Evolutionary conservation across 305 asterid genomes (phyloP), one percentile per base, ranked within the genome.

Genomic region (Petunia hybrid): DNA sequence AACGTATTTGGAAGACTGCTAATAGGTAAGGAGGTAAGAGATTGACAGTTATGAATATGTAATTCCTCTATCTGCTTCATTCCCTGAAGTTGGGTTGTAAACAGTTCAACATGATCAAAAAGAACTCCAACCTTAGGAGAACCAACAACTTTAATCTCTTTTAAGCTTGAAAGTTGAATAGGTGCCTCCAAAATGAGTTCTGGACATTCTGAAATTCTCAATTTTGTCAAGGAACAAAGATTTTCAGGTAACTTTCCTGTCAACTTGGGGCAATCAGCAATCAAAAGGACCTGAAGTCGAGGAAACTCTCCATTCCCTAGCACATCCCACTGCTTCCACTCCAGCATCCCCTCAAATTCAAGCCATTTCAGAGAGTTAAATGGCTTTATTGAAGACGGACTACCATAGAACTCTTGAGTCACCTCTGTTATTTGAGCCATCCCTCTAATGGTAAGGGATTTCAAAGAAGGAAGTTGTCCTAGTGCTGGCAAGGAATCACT

Each of bases 401-500:
- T 41, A 1, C 86, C 83, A 22, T 77, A 81, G 42, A 85, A 78
- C 7, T 83, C 82, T 8, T 12, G 4, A 0, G 78, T 82, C 0
- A 80, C 41, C 41, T 13, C 60, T 38, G 45, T 16, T 10, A 83
- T 14, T 46, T 38, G 1, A 38, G 36, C 8, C 85, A 85, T 81
- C 10, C 84, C 74, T 60, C 0, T 0, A 61, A 85, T 45, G 0
- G 2, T 3, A 10, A 85, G 70, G n/a, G 42, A 7, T 40, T 55
- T 55, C 12, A 85, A 22, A 6, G 46, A 55, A 13, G 75, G 81
- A 1, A 85, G 80, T 0, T 80, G 82, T 16, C 88, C 86, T 1
- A 85, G 48, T n/a, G 75, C 45, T 59, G 85, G 86, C 75, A 85
- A 13, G 0, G 38, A 61, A 5, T 41, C 14, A 56, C 86, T 80